phyloP scores from a whole-genome alignment of 208 protist species.

The Trypanosoma grayi region DNA sequence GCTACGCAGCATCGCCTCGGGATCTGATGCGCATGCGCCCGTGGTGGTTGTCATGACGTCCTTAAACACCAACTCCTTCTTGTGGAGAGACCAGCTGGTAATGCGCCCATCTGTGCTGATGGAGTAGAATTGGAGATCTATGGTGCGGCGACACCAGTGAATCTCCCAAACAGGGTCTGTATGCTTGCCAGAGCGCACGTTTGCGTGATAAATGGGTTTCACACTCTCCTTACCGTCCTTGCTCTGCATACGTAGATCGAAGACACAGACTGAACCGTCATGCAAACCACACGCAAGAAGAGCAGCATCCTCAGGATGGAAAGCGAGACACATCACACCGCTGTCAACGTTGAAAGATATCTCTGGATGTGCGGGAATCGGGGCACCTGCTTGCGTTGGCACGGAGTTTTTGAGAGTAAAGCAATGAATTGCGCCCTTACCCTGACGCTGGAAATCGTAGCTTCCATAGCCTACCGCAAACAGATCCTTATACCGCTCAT shows the following conservation, averaged over 20 bases:
- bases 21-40: slow-evolving; percentile 66
- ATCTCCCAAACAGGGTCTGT: slow-evolving; percentile 97
- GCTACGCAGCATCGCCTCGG: slow-evolving; percentile 82
- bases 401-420: slow-evolving; percentile 98
- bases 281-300: slow-evolving; percentile 95
- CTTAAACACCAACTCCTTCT: slow-evolving; percentile 95
- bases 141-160: slow-evolving; percentile 54
- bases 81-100: slow-evolving; percentile 92
- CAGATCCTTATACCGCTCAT: slow-evolving; percentile 94
- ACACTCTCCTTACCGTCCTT: slow-evolving; percentile 44
- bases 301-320: slow-evolving; percentile 89
- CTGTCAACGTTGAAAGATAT: slow-evolving; percentile 89
- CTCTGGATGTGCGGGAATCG: slow-evolving; percentile 90
- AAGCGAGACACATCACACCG: slow-evolving; percentile 96
- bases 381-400: slow-evolving; percentile 46
- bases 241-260: slow-evolving; percentile 82
- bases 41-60: slow-evolving; percentile 90
- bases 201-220: slow-evolving; percentile 89
- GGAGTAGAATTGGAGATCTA: slow-evolving; percentile 92
- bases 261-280: slow-evolving; percentile 95
- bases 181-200: slow-evolving; percentile 95
- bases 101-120: slow-evolving; percentile 96
- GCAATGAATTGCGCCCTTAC: slow-evolving; percentile 91
- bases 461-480: slow-evolving; percentile 97
- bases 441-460: slow-evolving; percentile 97